Evolutionary conservation across 371 early-diverging fungal species (phyloP), one percentile per base, ranked within the genome.

Genomic region (Rhizopus sp.): DNA sequence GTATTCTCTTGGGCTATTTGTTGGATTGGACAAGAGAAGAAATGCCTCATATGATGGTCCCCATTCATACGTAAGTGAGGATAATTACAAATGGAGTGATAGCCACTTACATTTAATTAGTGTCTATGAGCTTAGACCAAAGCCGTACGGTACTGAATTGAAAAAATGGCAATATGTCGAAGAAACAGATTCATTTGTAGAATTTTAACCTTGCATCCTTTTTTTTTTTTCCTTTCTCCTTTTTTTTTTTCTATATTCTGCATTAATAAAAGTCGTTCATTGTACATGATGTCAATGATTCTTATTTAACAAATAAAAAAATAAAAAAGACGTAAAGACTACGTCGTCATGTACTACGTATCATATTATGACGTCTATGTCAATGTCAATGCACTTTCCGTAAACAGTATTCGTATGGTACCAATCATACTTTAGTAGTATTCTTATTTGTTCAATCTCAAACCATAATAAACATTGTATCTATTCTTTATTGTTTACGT

Each of bases 121-220:
- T 33, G 73, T 80, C 7, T 80, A 75, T 63, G 80, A 80, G 44
- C 62, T 77, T 34, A 72, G 77, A 34, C 93, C 94, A 6, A 93
- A 87, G 58, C 91, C 94, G 10, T 93, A 92, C 63, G 94, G 94
- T 23, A 88, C 89, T 0, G 90, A 89, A 40, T 58, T 83, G 9
- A 75, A 75, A 45, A 73, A 71, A 40, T 83, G 78, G 72, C 69
- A 70, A 53, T 86, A 83, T 61, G 63, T 71, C 12, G 82, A 82
- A 50, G 79, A 78, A 23, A 64, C 60, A 16, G 85, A 84, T 51
- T 62, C 69, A 39, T 84, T 84, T 69, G 61, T 66, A 42, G 70
- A 77, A 58, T 73, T 73, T 54, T 73, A 65, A 59, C 37, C 23
- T 49, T 33, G 31, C 31, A 6, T 46, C 46, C 0, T 46, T 16